Base-by-base conservation (phyloP, 2,329 filamentous ascomycete species). In the Colletotrichum destructivum region DNA sequence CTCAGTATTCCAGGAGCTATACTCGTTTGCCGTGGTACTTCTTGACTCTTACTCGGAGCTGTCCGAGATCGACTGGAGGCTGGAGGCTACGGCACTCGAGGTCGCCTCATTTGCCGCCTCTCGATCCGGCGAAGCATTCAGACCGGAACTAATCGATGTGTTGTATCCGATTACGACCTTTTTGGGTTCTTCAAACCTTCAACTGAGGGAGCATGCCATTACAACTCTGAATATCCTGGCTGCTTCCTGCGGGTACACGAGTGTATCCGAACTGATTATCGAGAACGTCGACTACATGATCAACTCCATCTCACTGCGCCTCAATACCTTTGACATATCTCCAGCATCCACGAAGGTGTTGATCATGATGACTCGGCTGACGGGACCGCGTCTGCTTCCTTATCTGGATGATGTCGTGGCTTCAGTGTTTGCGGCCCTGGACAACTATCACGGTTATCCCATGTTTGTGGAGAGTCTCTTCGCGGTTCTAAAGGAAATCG, bases 211-310 rank as follows among this genome's bases (percentile, higher is more conserved):
- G 42, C 95, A 98, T 80, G 94, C 96, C 6, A 92, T 98, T 74
- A 89, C 91, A 4, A 93, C 93, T 46, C 86, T 99, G 16, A 96
- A 98, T 77, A 89, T 91, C 21, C 85, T 98, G n/a, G 92, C 96
- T 1, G 78, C 82, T 2, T 88, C 92, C 0, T 98, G 94, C 76
- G 90, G 89, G 2, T 99, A 98, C 77, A 73, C 79, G 0, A 91
- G 88, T 76, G 92, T 96, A 5, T 92, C 92, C 35, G 90, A 93
- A 18, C 85, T 99, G 74, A 92, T 99, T 49, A 89, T 98, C 38
- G 91, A 93, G 63, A 99, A 99, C 73, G 95, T 94, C 18, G 96
- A 99, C 81, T 99, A 99, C 80, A 93, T 99, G 82, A 92, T 98
- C 72, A 98, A 98, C 78, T 94, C 96, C 0, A 90, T 99, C 18